Evolutionary conservation across 768 basidiomycete species (phyloP), one percentile per base, ranked within the genome.

Genomic region (Pholiota molesta): DNA sequence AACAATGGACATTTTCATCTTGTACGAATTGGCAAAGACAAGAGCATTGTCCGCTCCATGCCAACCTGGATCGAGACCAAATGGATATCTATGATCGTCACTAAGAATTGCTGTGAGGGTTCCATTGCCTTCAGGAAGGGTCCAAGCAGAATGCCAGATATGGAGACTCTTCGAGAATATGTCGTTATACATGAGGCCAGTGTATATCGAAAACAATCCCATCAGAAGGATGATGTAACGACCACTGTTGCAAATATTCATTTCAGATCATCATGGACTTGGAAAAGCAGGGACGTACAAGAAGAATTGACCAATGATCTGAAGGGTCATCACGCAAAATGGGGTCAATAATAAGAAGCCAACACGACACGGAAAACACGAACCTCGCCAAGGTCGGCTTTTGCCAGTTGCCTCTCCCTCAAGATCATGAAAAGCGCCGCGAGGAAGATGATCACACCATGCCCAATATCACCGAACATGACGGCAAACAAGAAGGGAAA

Each of bases 381-480:
- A 61, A 88, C 89, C 78, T 94, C 95, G 68, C 85, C 91, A 23
- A 95, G 79, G 65, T 89, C 87, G 17, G 77, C 76, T 71, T 88
- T 92, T 4, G 83, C 88, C 71, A 94, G 82, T 70, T 85, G 88
- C 75, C 83, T 87, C 77, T 99, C 97, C n/a, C 84, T 80, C 58
- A 90, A 59, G 71, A 98, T 94, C 93, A 99, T 95, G 61, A 85
- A 87, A 1, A 89, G 60, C 3, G 94, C 97, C 17, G 89, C 86
- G 44, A 83, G 70, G 65, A 91, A 83, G 68, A 93, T 91, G 70
- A 99, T 87, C 62, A 86, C 79, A 31, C 95, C 97, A 76, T 99
- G 97, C 3, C 97, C 97, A 71, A 99, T 92, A 76, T 99, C 97
- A 69, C 97, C 97, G 72, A 99, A 99, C 97, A 99, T 99, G 78